phyloP scores from a whole-genome alignment of 176 grass and related monocot species.

The Musa troglodytarum region DNA sequence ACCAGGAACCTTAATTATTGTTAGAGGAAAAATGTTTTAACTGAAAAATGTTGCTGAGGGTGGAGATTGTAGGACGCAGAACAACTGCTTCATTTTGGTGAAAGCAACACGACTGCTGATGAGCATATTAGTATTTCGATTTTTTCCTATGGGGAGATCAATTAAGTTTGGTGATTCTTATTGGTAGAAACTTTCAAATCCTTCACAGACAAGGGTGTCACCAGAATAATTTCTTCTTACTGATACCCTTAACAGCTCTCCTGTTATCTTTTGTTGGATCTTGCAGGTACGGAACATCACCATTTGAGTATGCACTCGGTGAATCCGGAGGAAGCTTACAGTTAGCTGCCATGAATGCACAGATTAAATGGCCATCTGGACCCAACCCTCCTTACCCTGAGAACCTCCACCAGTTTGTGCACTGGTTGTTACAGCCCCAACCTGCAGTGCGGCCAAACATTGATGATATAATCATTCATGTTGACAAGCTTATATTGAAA shows the following conservation, averaged over 20 bases:
- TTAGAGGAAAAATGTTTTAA: no score
- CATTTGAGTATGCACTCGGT: constrained; percentile 70
- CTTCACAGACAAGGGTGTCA: not conserved
- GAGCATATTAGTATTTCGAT: no score
- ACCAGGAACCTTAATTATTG: no score
- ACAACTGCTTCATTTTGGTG: no score
- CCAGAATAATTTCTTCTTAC: not conserved
- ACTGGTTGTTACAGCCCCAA: constrained; percentile 89
- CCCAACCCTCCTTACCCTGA: constrained; percentile 64
- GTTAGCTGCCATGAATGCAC: constrained; percentile 67
- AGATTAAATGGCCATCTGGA: constrained; percentile 73
- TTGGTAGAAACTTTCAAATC: not conserved
- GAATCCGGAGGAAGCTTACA: constrained; percentile 93
- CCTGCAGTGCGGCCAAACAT: constrained; percentile 61
- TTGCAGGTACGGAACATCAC: constrained; percentile 70
- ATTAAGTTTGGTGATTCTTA: not conserved
- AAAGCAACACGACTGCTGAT: no score
- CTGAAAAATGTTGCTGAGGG: no score
- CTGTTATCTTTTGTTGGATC: not conserved
- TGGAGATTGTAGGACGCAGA: no score
- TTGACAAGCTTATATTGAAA: constrained; percentile 76
- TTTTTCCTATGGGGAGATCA: no score
- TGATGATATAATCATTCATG: constrained; percentile 70
- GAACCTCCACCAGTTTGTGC: constrained; percentile 60
- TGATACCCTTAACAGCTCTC: not conserved